These are phyloP conservation scores for Hypoxylon crocopeplum DNA, from an alignment of 495 filamentous ascomycete species.

Conservation along the genomic window DNA sequence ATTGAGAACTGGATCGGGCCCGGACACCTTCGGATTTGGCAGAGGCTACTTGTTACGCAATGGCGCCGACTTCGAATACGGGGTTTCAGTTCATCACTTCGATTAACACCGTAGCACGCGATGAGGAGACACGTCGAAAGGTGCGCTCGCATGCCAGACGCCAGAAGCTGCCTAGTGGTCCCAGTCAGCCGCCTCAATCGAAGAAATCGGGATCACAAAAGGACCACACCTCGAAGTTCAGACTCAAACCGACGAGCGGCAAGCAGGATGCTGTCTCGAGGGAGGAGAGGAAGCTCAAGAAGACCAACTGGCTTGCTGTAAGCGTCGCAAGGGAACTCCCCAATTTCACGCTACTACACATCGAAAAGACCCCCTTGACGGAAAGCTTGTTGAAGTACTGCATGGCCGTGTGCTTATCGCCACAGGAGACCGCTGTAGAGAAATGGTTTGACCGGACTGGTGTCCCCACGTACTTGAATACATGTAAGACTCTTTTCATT, in stretches of 20 bases:
- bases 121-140: slow-evolving; percentile 43
- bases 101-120: slow-evolving; percentile 42
- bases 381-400: slow-evolving; percentile 42
- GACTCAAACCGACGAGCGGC: slow-evolving; percentile 28
- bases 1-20: background rate
- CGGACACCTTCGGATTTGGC: background rate
- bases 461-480: slow-evolving; percentile 41
- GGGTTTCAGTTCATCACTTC: slow-evolving; percentile 44
- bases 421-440: slow-evolving; percentile 36
- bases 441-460: slow-evolving; percentile 39
- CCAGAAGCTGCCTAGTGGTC: slow-evolving; percentile 38
- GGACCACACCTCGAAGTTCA: slow-evolving; percentile 42
- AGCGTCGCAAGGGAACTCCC: slow-evolving; percentile 39
- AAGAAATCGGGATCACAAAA: slow-evolving; percentile 39
- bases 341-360: slow-evolving; percentile 39
- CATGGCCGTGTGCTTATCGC: slow-evolving; percentile 41
- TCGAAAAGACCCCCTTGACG: slow-evolving; percentile 41
- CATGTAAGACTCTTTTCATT: slow-evolving; percentile 24
- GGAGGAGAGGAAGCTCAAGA: slow-evolving; percentile 28
- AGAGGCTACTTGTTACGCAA: slow-evolving; percentile 5
- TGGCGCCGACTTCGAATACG: slow-evolving; percentile 16
- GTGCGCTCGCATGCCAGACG: slow-evolving; percentile 41
- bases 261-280: too few relatives aligned
- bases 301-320: slow-evolving; percentile 37
- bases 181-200: slow-evolving; percentile 26